Evolutionary conservation across 805 yeast species (phyloP).

Genomic region (Barnettozyma sucrosica): DNA sequence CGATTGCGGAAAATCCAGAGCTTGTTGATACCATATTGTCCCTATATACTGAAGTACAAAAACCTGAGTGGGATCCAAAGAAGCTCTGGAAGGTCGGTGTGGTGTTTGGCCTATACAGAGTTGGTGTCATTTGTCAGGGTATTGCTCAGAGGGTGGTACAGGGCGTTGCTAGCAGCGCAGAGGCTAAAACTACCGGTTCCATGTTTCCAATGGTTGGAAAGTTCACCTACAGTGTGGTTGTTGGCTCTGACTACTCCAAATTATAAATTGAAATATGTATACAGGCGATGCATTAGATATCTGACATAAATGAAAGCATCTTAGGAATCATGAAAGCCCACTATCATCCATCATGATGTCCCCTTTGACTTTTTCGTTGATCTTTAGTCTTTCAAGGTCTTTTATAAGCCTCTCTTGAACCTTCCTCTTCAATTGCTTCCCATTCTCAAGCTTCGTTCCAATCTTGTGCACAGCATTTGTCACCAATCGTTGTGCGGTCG

Average conservation of each 20-base stretch:
- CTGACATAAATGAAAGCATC: too few species aligned
- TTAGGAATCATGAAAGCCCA: not conserved
- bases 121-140: slow-evolving; percentile 56
- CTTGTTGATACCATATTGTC: slow-evolving; percentile 17
- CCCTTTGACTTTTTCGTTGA: not conserved
- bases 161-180: slow-evolving; percentile 50
- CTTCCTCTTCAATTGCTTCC: not conserved
- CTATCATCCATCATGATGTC: not conserved
- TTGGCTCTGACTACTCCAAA: slow-evolving; percentile 5
- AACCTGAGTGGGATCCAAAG: slow-evolving; percentile 25
- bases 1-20: slow-evolving; percentile 10
- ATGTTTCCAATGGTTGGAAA: slow-evolving; percentile 27
- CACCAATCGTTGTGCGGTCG: not conserved
- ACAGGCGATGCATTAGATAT: not conserved
- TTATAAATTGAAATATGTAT: not conserved
- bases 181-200: slow-evolving; percentile 37
- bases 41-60: slow-evolving; percentile 13
- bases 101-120: slow-evolving; percentile 49
- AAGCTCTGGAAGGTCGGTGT: slow-evolving; percentile 44
- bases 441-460: not conserved
- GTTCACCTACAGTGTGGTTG: slow-evolving; percentile 19
- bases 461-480: not conserved
- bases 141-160: slow-evolving; percentile 47
- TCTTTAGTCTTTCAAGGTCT: not conserved
- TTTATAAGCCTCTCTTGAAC: not conserved